These are phyloP conservation scores for Dioscorea dumetorum DNA, from an alignment of 106 monocot species.

Conservation along the genomic window DNA sequence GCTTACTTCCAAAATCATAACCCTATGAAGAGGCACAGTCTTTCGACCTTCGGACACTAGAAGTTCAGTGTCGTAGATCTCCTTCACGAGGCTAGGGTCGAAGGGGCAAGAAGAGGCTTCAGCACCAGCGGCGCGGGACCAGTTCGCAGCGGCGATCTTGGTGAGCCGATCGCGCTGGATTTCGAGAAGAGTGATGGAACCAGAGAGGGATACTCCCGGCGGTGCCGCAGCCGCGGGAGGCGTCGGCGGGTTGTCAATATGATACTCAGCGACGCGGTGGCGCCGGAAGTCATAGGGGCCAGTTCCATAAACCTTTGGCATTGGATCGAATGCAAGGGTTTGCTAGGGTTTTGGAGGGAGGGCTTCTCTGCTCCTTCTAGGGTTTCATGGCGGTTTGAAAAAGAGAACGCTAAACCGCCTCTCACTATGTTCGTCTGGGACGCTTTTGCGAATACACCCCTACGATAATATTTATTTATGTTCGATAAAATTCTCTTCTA, in stretches of 20 bases:
- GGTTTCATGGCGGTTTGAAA: background rate
- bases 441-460: no score
- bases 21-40: constrained; percentile 86
- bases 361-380: background rate
- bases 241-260: constrained; percentile 4
- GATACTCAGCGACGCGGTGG: constrained; percentile 90
- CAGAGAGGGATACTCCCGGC: constrained; percentile 8
- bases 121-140: constrained; percentile 26
- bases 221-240: background rate
- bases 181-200: constrained; percentile 76
- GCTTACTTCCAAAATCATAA: constrained; percentile 95
- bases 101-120: constrained; percentile 11
- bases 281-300: constrained; percentile 88
- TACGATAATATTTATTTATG: no score
- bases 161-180: constrained; percentile 90
- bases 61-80: constrained; percentile 82
- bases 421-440: background rate
- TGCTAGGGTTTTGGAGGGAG: background rate
- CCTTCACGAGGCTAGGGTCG: constrained; percentile 68
- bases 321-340: constrained; percentile 8
- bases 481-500: no score
- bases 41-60: constrained; percentile 53
- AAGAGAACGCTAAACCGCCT: background rate
- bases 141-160: constrained; percentile 56
- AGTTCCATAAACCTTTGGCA: constrained; percentile 94